A percentile compares a stretch with the other conserved stretches of the same genome.
phyloP scores from a whole-genome alignment of 1,284 basidiomycete species.

The Gastroboletus turbinatus region DNA sequence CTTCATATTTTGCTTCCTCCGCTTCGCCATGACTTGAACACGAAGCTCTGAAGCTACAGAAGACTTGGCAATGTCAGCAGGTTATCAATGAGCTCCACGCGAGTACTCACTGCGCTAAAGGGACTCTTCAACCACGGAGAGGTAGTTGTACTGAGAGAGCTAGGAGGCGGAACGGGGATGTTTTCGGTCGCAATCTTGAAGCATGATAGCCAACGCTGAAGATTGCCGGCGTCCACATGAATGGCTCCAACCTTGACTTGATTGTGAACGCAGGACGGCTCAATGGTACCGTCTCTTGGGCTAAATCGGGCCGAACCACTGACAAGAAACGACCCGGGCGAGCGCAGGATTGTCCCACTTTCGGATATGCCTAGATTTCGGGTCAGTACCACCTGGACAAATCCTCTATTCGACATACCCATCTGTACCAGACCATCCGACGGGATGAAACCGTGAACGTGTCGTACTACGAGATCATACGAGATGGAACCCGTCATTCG shows the following conservation, averaged over 20 bases:
- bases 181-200: slow-evolving; percentile 10
- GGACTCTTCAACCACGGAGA: slow-evolving; percentile 34
- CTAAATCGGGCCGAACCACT: slow-evolving; percentile 53
- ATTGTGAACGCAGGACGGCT: slow-evolving; percentile 53
- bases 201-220: slow-evolving; percentile 23
- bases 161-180: slow-evolving; percentile 21
- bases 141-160: slow-evolving; percentile 3
- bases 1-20: slow-evolving; percentile 16
- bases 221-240: slow-evolving; percentile 46
- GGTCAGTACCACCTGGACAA: slow-evolving; percentile 6
- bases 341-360: slow-evolving; percentile 40
- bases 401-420: slow-evolving; percentile 26
- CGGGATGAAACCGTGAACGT: slow-evolving; percentile 45
- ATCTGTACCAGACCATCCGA: slow-evolving; percentile 15
- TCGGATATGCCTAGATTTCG: slow-evolving; percentile 9
- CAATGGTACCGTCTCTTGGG: slow-evolving; percentile 54
- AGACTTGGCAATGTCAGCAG: slow-evolving; percentile 21
- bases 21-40: slow-evolving; percentile 11
- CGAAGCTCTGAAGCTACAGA: slow-evolving; percentile 15
- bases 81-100: background rate
- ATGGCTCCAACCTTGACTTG: slow-evolving; percentile 48
- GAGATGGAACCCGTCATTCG: slow-evolving; percentile 54
- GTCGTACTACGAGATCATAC: slow-evolving; percentile 49
- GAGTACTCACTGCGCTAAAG: slow-evolving; percentile 28
- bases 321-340: slow-evolving; percentile 48